A percentile compares a stretch with the other conserved stretches of the same genome.
Conservation (phyloP, 192 early-diverging fungal genomes). For the Geranomyces variabilis region DNA sequence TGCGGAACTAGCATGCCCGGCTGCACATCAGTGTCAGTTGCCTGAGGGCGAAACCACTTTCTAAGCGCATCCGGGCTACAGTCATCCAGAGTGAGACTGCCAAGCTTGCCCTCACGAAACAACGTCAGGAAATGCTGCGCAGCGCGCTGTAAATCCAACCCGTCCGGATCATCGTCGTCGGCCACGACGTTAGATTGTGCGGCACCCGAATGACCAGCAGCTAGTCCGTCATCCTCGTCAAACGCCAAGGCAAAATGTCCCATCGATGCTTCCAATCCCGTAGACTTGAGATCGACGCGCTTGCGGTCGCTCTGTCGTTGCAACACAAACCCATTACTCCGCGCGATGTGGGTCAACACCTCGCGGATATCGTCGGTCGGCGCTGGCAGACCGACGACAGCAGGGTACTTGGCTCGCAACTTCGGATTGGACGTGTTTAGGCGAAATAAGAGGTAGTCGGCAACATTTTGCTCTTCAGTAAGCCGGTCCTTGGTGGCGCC, state of each 20-base stretch:
- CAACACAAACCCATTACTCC: constrained; percentile 12
- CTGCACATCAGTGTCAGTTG: too few relatives aligned
- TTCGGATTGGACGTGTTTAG: constrained; percentile 61
- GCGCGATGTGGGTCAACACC: constrained; percentile 67
- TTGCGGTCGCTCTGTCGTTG: background rate
- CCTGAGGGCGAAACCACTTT: background rate
- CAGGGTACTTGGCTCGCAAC: constrained; percentile 49
- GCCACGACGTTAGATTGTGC: constrained; percentile 50
- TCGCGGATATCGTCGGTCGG: constrained; percentile 74
- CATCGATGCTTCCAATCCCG: background rate
- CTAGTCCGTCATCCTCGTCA: constrained; percentile 23
- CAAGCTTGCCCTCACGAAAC: constrained; percentile 84
- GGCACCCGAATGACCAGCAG: constrained; percentile 44
- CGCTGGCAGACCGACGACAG: constrained; percentile 54
- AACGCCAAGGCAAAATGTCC: constrained; percentile 23
- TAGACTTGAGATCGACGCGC: background rate
- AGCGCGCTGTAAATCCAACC: constrained; percentile 67
- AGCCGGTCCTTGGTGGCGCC: constrained; percentile 85
- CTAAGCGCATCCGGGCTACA: constrained; percentile 17
- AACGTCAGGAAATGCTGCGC: constrained; percentile 73
- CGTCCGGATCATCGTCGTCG: constrained; percentile 56
- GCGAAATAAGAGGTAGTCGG: constrained; percentile 87
- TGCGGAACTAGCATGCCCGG: too few relatives aligned
- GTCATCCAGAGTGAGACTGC: constrained; percentile 82
- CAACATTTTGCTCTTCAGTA: constrained; percentile 78